Evolutionary conservation across 164 flowering plant genomes (phyloP).

Genomic region (Annona cherimola): DNA sequence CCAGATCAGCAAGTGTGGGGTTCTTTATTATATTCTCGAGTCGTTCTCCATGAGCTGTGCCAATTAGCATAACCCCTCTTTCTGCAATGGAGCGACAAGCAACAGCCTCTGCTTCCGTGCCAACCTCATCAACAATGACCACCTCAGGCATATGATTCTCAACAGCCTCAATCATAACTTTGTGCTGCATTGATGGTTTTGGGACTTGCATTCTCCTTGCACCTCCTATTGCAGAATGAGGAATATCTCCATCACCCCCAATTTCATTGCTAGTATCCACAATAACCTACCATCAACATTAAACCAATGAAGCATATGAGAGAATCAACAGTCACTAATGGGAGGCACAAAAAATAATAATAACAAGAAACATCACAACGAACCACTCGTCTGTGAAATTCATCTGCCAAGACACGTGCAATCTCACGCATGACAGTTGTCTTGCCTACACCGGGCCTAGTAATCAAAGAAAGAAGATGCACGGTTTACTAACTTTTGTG

Average conservation of each 20-base stretch:
- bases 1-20: conserved; percentile 56
- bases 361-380: conserved; percentile 1
- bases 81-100: conserved; percentile 76
- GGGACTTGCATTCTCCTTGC: conserved; percentile 78
- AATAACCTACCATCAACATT: conserved; percentile 40
- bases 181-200: conserved; percentile 60
- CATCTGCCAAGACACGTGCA: conserved; percentile 61
- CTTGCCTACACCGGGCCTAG: conserved; percentile 77
- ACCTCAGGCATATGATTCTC: conserved; percentile 85
- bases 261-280: conserved; percentile 81
- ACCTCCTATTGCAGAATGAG: conserved; percentile 65
- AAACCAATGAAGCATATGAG: conserved; percentile 7
- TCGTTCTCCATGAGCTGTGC: conserved; percentile 65
- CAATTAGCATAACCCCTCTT: conserved; percentile 77
- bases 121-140: conserved; percentile 75
- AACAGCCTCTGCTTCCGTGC: conserved; percentile 63
- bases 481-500: neutral
- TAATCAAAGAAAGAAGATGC: conserved; percentile 1
- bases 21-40: conserved; percentile 63
- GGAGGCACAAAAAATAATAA: neutral
- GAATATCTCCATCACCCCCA: conserved; percentile 74
- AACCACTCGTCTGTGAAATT: conserved; percentile 69
- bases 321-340: neutral
- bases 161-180: conserved; percentile 74
- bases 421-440: conserved; percentile 75